Base-by-base conservation (phyloP, 2,329 filamentous ascomycete genomes). In the Raffaelea arxii region DNA sequence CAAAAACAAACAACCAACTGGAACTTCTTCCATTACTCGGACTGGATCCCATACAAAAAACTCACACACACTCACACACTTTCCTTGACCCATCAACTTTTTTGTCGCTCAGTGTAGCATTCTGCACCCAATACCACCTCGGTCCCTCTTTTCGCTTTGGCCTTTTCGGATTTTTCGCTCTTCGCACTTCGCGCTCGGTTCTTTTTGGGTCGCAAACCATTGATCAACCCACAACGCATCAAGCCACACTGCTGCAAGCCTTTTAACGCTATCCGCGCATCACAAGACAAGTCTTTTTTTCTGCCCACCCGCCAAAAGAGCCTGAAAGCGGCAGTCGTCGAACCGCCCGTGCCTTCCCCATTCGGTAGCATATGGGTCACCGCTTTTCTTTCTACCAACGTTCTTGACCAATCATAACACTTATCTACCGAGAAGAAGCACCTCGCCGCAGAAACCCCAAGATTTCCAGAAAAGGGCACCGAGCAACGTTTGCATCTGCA, bases 301-400 rank as follows among this genome's bases (percentile, higher is more conserved):
- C 16, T 9, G 27, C 27, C 27, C 12, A 14, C 32, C 25, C 27
- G 6, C 23, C 24, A 36, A 46, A 49, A 42, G 41, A 45, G 45
- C 45, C 45, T 46, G 37, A 48, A 40, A 43, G 39, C 39, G 25
- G n/a, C 7, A 35, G 41, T 37, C 32, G 18, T 45, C 49, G 32
- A 50, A 35, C 52, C 52, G 52, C 52, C 52, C 48, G 48, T 41
- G 48, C 52, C 50, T 52, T 53, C 50, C 52, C 48, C 41, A 52
- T 50, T 45, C 46, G 46, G 50, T 50, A 27, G 25, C 43, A 36
- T 48, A 50, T 49, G 51, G 48, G 47, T 48, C 44, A 22, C 30
- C 35, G 32, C 45, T 46, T 36, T 36, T 43, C 41, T n/a, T 22
- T 19, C 18, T 25, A 9, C 22, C 21, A 45, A 23, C 3, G 10